A percentile compares a stretch with the other conserved stretches of the same genome.
Evolutionary conservation across 2,329 filamentous ascomycete genomes (phyloP).

Genomic region (Rhynchosporium secalis): DNA sequence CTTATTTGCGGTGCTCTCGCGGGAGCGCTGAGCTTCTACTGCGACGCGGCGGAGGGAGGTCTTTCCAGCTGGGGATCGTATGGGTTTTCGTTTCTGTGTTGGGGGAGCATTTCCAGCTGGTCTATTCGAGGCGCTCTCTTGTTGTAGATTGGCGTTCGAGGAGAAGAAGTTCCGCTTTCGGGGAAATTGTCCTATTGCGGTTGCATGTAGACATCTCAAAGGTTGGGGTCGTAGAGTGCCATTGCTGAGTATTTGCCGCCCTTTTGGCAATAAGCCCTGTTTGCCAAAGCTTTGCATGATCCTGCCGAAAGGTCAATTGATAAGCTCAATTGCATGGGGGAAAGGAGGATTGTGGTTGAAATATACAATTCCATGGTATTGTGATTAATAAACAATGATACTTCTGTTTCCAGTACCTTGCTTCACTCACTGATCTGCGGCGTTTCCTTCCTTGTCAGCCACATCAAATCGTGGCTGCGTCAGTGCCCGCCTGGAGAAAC

Average conservation of each 20-base stretch:
- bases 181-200: conserved; percentile 42
- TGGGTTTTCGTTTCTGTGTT: conserved; percentile 45
- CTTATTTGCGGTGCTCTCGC: conserved; percentile 41
- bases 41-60: conserved; percentile 82
- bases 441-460: background rate
- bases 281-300: conserved; percentile 33
- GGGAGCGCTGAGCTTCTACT: conserved; percentile 73
- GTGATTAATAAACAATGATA: conserved; percentile 14
- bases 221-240: conserved; percentile 28
- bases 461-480: conserved; percentile 2
- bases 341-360: conserved; percentile 17
- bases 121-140: conserved; percentile 29
- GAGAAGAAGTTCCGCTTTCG: conserved; percentile 65
- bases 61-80: conserved; percentile 57
- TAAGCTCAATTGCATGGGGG: background rate
- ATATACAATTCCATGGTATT: conserved; percentile 10
- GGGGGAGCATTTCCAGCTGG: conserved; percentile 17
- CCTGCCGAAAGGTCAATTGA: background rate
- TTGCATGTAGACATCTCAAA: conserved; percentile 49
- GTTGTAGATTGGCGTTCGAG: conserved; percentile 57
- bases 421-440: too few species aligned
- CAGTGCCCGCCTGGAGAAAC: conserved; percentile 2
- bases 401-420: too few species aligned
- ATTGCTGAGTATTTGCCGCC: conserved; percentile 27
- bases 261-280: conserved; percentile 24